Base-by-base conservation (phyloP, 208 protist species). In the Acanthamoeba castellanii region DNA sequence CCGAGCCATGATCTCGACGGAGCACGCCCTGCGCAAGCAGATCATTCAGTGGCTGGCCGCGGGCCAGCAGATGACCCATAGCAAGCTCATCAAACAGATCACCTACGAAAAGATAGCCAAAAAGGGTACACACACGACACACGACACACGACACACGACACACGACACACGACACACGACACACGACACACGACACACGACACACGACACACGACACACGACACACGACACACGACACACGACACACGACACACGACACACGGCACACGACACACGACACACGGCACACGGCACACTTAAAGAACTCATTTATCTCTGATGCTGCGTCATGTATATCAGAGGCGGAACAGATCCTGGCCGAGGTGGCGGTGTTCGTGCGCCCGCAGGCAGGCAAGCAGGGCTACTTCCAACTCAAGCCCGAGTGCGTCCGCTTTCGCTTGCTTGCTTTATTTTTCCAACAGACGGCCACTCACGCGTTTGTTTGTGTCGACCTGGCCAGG, bases 371-470 rank as follows among this genome's bases (percentile, higher is more conserved):
- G 32, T 92, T 76, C 9, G 45, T 92, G 14, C 87, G 61, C 27
- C 87, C 87, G 27, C 55, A 76, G n/a, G 87, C 64, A n/a, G 87
- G 87, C 32, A 92, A 92, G 61, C 87, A 92, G 64, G 87, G 87
- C 55, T 74, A 76, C 37, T 92, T 76, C 47, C 55, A 76, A 13
- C 87, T 92, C 42, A 92, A 92, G 27, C 87, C 87, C 2, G 59
- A 68, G 87, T 92, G 70, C 37, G 34, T 32, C 2, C 27, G 37
- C 70, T 25, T 2, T 66, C 34, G n/a, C 6, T 87, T 34, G n/a
- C 22, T 14, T 66, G 16, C 18, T 66, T 59, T 59, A 22, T 14
- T 59, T 59, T 18, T 13, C 45, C 45, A 3, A 3, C 37, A 3
- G 45, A 47, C 45, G 45, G 8, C 72, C 14, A 25, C 8, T 82